These are phyloP conservation scores for Citeromyces matritensis DNA, from an alignment of 805 yeast species.

Conservation along the genomic window DNA sequence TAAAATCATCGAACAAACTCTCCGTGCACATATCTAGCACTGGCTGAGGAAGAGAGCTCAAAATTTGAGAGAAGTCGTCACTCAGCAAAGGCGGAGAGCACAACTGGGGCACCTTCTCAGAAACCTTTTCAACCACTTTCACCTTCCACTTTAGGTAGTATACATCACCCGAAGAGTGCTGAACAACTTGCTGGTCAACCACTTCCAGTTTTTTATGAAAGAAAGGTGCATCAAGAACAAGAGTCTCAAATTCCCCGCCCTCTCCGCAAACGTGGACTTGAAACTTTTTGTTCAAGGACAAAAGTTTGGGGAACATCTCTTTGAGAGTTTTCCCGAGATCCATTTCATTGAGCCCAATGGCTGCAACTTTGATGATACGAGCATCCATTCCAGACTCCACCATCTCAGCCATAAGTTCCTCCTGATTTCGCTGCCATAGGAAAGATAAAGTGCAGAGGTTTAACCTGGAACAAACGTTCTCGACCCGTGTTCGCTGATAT, in stretches of 20 bases:
- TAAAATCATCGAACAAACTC: not conserved
- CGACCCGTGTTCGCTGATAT: conserved; percentile 92
- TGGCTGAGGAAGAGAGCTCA: conserved; percentile 3
- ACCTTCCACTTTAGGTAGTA: conserved; percentile 47
- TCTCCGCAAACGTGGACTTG: conserved; percentile 96
- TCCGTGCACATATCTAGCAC: conserved; percentile 3
- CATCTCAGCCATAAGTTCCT: conserved; percentile 73
- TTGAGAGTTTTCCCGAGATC: conserved; percentile 60
- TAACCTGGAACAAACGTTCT: conserved; percentile 68
- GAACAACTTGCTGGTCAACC: conserved; percentile 19
- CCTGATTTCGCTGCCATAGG: conserved; percentile 84
- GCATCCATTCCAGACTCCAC: conserved; percentile 58
- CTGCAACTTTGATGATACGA: conserved; percentile 82
- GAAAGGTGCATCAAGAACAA: conserved; percentile 84
- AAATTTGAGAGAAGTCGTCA: conserved; percentile 14
- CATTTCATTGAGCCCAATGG: conserved; percentile 54
- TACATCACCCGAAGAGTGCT: conserved; percentile 52
- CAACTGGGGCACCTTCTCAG: conserved; percentile 4
- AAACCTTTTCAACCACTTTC: conserved; percentile 21
- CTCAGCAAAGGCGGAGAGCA: conserved; percentile 21
- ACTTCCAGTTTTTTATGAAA: conserved; percentile 38
- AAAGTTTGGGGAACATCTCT: conserved; percentile 43
- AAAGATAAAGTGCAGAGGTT: conserved; percentile 59
- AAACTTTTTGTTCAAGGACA: conserved; percentile 40
- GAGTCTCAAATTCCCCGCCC: conserved; percentile 95